Percentiles rank a stretch among this genome's conserved stretches.
These are phyloP conservation scores for Pseudonitzschia pungens DNA, from an alignment of 108 stramenopile genomes.

Conservation along the genomic window DNA sequence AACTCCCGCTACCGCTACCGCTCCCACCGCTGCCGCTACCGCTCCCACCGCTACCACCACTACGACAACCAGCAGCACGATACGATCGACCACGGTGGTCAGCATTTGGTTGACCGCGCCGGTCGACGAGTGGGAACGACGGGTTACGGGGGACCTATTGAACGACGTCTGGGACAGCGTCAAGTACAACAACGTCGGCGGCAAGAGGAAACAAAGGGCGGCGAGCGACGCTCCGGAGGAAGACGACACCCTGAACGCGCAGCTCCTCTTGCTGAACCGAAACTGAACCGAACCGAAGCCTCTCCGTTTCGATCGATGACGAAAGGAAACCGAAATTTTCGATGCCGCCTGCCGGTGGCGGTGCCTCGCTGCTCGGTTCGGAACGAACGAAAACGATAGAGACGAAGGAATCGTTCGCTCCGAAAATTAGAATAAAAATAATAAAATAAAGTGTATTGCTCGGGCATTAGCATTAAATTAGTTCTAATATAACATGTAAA, in stretches of 20 bases:
- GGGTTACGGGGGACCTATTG: background rate
- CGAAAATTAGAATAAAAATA: too few species aligned
- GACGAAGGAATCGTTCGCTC: too few species aligned
- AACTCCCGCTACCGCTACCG: too few species aligned
- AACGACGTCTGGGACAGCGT: constrained; percentile 9
- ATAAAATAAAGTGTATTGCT: too few species aligned
- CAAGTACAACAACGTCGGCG: background rate
- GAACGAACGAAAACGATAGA: too few species aligned
- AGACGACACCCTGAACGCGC: background rate
- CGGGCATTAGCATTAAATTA: too few species aligned
- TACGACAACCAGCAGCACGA: background rate
- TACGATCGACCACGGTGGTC: background rate
- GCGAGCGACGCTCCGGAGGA: background rate
- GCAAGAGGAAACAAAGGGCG: background rate
- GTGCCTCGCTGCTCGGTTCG: too few species aligned
- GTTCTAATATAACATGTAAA: too few species aligned
- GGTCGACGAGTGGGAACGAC: constrained; percentile 8
- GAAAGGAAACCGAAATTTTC: too few species aligned
- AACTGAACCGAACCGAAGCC: background rate
- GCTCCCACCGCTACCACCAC: background rate
- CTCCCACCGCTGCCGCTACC: too few species aligned
- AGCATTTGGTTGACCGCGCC: constrained; percentile 11
- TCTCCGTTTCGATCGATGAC: too few species aligned
- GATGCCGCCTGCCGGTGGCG: too few species aligned
- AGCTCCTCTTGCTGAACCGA: background rate